These are phyloP conservation scores for Pseudomonodictys pantanalensis DNA, from an alignment of 495 filamentous ascomycete species.

Conservation along the genomic window DNA sequence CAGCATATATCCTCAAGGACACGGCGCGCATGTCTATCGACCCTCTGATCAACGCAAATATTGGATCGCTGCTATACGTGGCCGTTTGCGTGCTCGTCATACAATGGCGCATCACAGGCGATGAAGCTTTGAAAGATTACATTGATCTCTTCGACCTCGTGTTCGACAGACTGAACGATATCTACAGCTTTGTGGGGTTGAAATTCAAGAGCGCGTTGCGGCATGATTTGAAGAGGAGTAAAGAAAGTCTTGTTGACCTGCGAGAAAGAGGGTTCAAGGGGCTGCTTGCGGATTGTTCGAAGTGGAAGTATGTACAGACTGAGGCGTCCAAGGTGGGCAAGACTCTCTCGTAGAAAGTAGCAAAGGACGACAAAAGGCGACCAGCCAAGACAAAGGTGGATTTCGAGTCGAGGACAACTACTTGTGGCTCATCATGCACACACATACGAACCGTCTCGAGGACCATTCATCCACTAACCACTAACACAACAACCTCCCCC, in stretches of 20 bases:
- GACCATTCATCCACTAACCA: no score
- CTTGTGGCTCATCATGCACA: no score
- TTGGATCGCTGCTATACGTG: constrained; percentile 12
- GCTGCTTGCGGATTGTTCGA: constrained; percentile 21
- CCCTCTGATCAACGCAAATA: constrained; percentile 17
- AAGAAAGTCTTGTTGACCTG: not conserved
- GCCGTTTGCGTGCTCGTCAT: constrained; percentile 16
- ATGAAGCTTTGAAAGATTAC: constrained; percentile 11
- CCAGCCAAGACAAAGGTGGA: no score
- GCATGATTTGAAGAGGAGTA: constrained; percentile 5
- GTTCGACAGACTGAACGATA: constrained; percentile 23
- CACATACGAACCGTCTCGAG: no score
- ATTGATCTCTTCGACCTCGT: constrained; percentile 22
- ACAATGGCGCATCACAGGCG: constrained; percentile 18
- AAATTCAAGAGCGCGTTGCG: constrained; percentile 22
- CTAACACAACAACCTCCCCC: constrained; percentile 24
- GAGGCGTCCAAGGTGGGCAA: not conserved
- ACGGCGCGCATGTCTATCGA: constrained; percentile 15
- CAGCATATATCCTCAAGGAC: constrained; percentile 16
- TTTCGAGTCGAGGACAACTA: no score
- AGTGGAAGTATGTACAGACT: constrained; percentile 8
- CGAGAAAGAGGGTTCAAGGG: constrained; percentile 10
- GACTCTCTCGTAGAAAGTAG: not conserved
- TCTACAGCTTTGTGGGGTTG: constrained; percentile 4
- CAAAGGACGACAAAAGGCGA: no score